phyloP scores from a whole-genome alignment of 306 rosid genomes.

The Cotoneaster glaucophyllus region DNA sequence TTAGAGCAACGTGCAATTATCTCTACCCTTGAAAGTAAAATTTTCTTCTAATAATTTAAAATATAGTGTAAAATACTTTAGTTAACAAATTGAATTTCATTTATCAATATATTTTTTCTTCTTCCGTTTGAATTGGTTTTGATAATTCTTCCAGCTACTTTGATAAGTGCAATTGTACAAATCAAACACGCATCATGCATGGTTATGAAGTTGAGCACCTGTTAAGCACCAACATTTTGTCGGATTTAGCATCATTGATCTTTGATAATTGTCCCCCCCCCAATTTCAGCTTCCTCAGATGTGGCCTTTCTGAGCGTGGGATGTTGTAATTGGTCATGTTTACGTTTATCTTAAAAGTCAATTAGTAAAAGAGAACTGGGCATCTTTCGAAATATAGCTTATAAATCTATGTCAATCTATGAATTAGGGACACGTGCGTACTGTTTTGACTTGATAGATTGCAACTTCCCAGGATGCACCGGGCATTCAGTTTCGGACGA shows the following conservation, averaged over 20 bases:
- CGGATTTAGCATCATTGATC: background rate
- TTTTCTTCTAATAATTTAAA: no score
- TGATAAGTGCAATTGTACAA: no score
- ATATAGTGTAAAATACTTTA: no score
- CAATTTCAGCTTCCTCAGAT: background rate
- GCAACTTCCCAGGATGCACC: background rate
- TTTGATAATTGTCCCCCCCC: background rate
- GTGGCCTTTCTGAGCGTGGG: background rate
- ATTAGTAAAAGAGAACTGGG: background rate
- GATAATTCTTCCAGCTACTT: no score
- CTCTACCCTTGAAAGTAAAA: no score
- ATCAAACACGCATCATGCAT: background rate
- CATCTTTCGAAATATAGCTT: slow-evolving; percentile 12
- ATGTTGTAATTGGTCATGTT: background rate
- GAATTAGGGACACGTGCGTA: background rate
- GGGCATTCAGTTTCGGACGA: background rate
- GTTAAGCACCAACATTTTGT: background rate
- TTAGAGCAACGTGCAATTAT: no score
- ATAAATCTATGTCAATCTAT: background rate
- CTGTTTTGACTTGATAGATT: background rate
- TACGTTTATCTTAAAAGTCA: background rate
- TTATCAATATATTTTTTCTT: no score
- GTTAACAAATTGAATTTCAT: no score
- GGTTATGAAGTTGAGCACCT: background rate
- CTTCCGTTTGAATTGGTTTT: no score